Evolutionary conservation across 192 early-diverging fungal species (phyloP).

Genomic region (Endogone sp.): DNA sequence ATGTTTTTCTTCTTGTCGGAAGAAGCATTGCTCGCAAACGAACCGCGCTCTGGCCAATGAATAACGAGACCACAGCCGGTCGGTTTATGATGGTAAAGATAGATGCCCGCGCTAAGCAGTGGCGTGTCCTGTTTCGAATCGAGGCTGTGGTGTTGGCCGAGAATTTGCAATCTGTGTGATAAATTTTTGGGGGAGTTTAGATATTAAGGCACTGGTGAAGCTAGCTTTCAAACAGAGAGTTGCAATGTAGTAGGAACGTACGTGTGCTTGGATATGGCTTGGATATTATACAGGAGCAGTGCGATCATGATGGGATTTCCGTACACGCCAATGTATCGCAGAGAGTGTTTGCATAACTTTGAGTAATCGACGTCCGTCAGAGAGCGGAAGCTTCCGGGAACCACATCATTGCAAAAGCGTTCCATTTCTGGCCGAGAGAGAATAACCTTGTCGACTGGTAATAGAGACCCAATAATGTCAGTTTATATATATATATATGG

Average conservation of each 20-base stretch:
- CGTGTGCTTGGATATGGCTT: not conserved
- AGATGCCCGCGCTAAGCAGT: not conserved
- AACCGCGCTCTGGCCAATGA: slow-evolving; percentile 6
- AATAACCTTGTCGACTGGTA: slow-evolving; percentile 17
- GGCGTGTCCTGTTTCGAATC: not conserved
- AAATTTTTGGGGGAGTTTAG: not conserved
- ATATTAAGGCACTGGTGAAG: not conserved
- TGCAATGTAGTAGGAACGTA: not conserved
- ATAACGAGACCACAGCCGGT: slow-evolving; percentile 6
- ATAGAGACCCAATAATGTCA: not conserved
- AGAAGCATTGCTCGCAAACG: slow-evolving; percentile 15
- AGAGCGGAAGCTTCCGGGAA: slow-evolving; percentile 7
- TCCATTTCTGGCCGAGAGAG: not conserved
- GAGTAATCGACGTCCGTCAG: slow-evolving; percentile 6
- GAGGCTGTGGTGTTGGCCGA: not conserved
- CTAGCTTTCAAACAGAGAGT: not conserved
- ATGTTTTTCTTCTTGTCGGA: slow-evolving; percentile 15
- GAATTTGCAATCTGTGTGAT: not conserved
- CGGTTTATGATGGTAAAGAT: not conserved
- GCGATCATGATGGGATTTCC: slow-evolving; percentile 13
- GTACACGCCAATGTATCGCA: slow-evolving; percentile 9
- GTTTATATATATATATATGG: not conserved
- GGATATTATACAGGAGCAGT: slow-evolving; percentile 4
- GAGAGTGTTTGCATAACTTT: not conserved
- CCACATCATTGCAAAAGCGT: slow-evolving; percentile 13